Evolutionary conservation across 495 filamentous ascomycete species (phyloP).

Genomic region (Geopyxis carbonaria): DNA sequence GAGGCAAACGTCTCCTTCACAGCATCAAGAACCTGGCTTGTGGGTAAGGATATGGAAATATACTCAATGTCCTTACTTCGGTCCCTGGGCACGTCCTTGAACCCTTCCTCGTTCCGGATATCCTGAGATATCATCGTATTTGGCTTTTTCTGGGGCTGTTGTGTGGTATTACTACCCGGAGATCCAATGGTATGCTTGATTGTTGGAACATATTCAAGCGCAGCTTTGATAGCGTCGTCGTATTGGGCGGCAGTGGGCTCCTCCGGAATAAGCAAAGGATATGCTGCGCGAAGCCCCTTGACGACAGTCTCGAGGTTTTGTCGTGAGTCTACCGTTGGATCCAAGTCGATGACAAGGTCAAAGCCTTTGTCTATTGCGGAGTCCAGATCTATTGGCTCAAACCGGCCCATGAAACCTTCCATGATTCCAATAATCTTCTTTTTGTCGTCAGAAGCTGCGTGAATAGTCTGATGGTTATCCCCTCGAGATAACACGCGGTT

Average conservation of each 20-base stretch:
- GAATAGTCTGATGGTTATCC: conserved; percentile 96
- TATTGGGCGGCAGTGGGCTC: conserved; percentile 58
- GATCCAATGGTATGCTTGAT: conserved; percentile 52
- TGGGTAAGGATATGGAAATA: conserved; percentile 42
- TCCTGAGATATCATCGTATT: not conserved
- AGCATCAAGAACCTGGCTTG: not conserved
- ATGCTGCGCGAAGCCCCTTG: conserved; percentile 46
- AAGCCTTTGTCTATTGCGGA: conserved; percentile 56
- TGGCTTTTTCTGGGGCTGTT: conserved; percentile 16
- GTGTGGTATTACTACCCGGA: conserved; percentile 25
- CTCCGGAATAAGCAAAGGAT: conserved; percentile 54
- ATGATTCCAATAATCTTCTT: conserved; percentile 73
- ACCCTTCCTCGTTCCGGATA: conserved; percentile 8
- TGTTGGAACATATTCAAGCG: conserved; percentile 53
- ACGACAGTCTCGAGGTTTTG: conserved; percentile 74
- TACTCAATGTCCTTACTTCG: conserved; percentile 45
- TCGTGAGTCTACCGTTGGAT: conserved; percentile 57
- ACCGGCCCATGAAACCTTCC: conserved; percentile 79
- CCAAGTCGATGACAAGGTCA: conserved; percentile 68
- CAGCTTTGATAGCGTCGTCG: conserved; percentile 59
- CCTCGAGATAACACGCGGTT: conserved; percentile 67
- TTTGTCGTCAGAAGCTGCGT: conserved; percentile 48
- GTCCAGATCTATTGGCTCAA: conserved; percentile 53
- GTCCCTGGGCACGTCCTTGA: conserved; percentile 13
- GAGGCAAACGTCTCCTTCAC: not conserved